Base-by-base conservation (phyloP, 139 green algal genomes). In the Chlorella vulgaris region DNA sequence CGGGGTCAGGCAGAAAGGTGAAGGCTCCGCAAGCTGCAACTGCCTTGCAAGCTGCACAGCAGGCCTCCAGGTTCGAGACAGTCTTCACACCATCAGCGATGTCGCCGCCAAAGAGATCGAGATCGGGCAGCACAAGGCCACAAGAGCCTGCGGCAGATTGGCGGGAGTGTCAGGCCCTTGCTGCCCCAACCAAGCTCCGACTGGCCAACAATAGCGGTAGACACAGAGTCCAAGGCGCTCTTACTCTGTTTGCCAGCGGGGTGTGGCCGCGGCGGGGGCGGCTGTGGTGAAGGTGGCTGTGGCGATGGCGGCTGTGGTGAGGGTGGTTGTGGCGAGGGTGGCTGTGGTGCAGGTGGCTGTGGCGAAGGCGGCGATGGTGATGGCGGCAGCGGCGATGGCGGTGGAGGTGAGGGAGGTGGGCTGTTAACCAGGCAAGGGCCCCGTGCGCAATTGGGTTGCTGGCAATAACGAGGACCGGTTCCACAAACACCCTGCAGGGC, bases 401-500 rank as follows among this genome's bases (percentile, higher is more conserved):
- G 22, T 28, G 55, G 55, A n/a, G 55, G 55, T 65, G 55, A 29
- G 55, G 55, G 55, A 65, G 55, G 55, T 65, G 55, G 55, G 15
- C 18, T 8, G 55, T 21, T 65, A n/a, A n/a, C n/a, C 55, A 31
- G 18, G 50, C 73, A 83, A 6, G 73, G 24, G 22, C 80, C 76
- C 19, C 80, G 35, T 7, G 73, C 65, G 39, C 80, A 69, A 51
- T 76, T 28, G 21, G 51, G 39, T 24, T 82, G 53, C 42, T 58
- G 58, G 31, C 71, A 85, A 35, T 69, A 79, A 39, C 68, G 73
- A 18, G 38, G 50, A 8, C 73, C 73, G 2, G 10, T 69, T 50
- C 73, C 73, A 39, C 73, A 79, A 22, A 69, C 35, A 7, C 73
- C 73, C 73, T 79, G 73, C 73, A 65, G 47, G 55, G 47, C 47